Conservation (phyloP, 2,329 filamentous ascomycete species). For the Diaporthe helianthi region DNA sequence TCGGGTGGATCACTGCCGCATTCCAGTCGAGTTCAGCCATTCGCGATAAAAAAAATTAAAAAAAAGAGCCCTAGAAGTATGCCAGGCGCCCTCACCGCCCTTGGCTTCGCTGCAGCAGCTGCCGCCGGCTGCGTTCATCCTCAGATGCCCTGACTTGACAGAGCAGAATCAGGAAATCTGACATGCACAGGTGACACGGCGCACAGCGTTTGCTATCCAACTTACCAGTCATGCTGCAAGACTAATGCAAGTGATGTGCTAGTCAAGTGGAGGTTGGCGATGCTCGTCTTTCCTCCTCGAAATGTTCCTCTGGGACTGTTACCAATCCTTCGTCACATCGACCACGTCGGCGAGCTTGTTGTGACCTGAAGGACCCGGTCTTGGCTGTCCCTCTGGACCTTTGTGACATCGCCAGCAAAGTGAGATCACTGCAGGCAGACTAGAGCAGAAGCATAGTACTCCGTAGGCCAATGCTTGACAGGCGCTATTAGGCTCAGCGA, state of each 20-base stretch:
- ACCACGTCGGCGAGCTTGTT: constrained; percentile 1
- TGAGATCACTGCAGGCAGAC: constrained; percentile 5
- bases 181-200: constrained; percentile 26
- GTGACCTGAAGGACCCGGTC: constrained; percentile 8
- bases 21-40: constrained; percentile 24
- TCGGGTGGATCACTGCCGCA: constrained; percentile 18
- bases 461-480: constrained; percentile 20
- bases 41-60: constrained; percentile 4
- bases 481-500: constrained; percentile 7
- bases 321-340: constrained; percentile 25
- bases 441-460: constrained; percentile 6
- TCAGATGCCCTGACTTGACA: constrained; percentile 8
- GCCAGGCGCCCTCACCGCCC: constrained; percentile 25
- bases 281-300: neutral
- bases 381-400: neutral
- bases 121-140: constrained; percentile 11
- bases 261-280: neutral
- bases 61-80: no score
- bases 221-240: constrained; percentile 7
- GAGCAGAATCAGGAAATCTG: constrained; percentile 25
- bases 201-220: constrained; percentile 20
- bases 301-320: neutral
- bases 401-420: constrained; percentile 11
- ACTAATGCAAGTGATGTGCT: constrained; percentile 12
- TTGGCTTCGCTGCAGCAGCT: constrained; percentile 2